Percentiles rank a stretch among this genome's conserved stretches.
phyloP scores from a whole-genome alignment of 2,329 filamentous ascomycete genomes.

The Bimuria novae-zelandiae region DNA sequence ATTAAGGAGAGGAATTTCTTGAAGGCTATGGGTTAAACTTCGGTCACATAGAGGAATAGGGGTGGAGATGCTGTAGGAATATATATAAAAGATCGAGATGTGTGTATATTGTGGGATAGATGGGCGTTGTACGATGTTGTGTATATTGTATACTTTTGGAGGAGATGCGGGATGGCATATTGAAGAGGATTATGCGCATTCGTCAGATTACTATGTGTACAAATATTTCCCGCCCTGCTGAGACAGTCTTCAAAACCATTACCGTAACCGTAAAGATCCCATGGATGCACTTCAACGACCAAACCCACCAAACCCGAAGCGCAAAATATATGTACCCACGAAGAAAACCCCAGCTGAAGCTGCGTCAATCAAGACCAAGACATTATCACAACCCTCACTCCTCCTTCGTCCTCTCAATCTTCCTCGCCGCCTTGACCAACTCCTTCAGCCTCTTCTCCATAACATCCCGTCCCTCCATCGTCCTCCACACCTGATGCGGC shows the following conservation, averaged over 20 bases:
- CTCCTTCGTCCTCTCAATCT: conserved; percentile 9
- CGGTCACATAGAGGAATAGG: too few relatives aligned
- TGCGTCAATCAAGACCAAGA: neutral
- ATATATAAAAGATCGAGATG: too few relatives aligned
- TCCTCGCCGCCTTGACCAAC: conserved; percentile 57
- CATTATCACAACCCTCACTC: neutral
- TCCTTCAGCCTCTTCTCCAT: conserved; percentile 80
- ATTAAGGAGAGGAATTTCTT: conserved; percentile 90
- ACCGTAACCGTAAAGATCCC: neutral
- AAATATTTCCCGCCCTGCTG: neutral
- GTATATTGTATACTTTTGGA: conserved; percentile 1
- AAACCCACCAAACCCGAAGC: neutral
- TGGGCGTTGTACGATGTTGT: neutral
- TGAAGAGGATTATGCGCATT: neutral
- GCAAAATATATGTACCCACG: neutral
- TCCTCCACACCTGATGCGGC: conserved; percentile 85
- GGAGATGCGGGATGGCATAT: neutral
- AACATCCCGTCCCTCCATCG: conserved; percentile 68
- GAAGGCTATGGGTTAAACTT: conserved; percentile 67
- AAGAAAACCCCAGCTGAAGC: neutral
- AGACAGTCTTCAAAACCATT: neutral
- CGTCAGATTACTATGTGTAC: neutral
- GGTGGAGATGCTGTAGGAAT: too few relatives aligned
- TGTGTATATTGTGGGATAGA: too few relatives aligned
- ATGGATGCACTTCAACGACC: neutral